phyloP scores from a whole-genome alignment of 805 yeast genomes.

The Starmerella potacharoeniae region DNA sequence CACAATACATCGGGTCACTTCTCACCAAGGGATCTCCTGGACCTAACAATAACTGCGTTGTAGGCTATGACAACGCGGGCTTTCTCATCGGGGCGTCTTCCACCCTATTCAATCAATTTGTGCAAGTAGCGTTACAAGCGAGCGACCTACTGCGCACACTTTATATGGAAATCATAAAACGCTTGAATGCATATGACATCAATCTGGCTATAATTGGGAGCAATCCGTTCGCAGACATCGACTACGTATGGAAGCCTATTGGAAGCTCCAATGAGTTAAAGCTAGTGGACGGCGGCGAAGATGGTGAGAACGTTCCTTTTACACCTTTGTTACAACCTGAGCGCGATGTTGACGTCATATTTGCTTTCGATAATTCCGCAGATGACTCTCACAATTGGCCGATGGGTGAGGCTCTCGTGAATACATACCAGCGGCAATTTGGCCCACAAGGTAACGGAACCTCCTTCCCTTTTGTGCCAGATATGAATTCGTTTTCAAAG shows the following conservation, averaged over 20 bases:
- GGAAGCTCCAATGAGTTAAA: slow-evolving; percentile 32
- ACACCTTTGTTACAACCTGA: slow-evolving; percentile 50
- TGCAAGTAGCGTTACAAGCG: slow-evolving; percentile 35
- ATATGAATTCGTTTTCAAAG: slow-evolving; percentile 36
- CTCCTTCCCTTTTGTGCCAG: slow-evolving; percentile 17
- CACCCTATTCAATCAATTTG: slow-evolving; percentile 58
- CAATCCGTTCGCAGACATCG: slow-evolving; percentile 48
- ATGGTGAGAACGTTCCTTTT: slow-evolving; percentile 59
- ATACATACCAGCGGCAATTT: slow-evolving; percentile 21
- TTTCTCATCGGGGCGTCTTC: slow-evolving; percentile 76
- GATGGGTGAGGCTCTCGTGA: slow-evolving; percentile 28
- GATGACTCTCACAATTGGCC: slow-evolving; percentile 29
- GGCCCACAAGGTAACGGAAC: slow-evolving; percentile 16
- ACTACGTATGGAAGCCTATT: background rate
- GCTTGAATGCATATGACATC: slow-evolving; percentile 27
- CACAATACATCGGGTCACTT: slow-evolving; percentile 30
- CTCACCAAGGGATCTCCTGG: slow-evolving; percentile 48
- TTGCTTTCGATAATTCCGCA: slow-evolving; percentile 35
- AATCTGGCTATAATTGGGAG: slow-evolving; percentile 57
- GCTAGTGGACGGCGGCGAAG: slow-evolving; percentile 73
- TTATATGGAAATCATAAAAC: slow-evolving; percentile 14
- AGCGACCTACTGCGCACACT: slow-evolving; percentile 32
- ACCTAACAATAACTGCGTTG: slow-evolving; percentile 38
- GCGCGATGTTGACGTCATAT: slow-evolving; percentile 48
- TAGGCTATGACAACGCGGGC: slow-evolving; percentile 72